Conservation (phyloP, 148 eudicot genomes). For the Amaranthus cruentus region DNA sequence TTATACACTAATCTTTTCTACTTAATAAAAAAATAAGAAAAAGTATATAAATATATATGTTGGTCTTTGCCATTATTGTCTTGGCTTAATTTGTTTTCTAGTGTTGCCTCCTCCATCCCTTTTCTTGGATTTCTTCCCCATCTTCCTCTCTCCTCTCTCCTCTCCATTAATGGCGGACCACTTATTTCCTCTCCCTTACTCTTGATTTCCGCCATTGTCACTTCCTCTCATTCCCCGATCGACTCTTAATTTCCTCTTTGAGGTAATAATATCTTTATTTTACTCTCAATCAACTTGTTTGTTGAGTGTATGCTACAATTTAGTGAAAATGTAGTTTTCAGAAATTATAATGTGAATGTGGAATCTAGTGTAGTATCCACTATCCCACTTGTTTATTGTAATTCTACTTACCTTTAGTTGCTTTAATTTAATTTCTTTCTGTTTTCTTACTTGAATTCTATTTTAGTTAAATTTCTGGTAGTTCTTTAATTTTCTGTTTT, state of each 20-base stretch:
- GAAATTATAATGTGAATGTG: slow-evolving; percentile 7
- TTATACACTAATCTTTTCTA: slow-evolving; percentile 5
- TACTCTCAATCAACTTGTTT: background rate
- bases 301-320: background rate
- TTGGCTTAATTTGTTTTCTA: slow-evolving; percentile 22
- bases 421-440: background rate
- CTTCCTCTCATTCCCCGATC: slow-evolving; percentile 1
- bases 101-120: slow-evolving; percentile 12
- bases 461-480: slow-evolving; percentile 1
- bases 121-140: background rate
- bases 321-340: slow-evolving; percentile 10
- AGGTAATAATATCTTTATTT: slow-evolving; percentile 16
- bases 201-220: slow-evolving; percentile 10
- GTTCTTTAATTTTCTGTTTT: background rate
- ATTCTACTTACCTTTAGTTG: slow-evolving; percentile 1
- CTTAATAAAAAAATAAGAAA: background rate
- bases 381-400: background rate
- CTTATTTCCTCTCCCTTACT: background rate
- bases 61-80: slow-evolving; percentile 16
- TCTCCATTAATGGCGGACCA: slow-evolving; percentile 29
- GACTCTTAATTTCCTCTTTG: slow-evolving; percentile 8
- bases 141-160: slow-evolving; percentile 15
- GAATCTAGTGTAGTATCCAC: slow-evolving; percentile 16
- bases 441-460: slow-evolving; percentile 3
- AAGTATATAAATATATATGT: background rate